phyloP scores from a whole-genome alignment of 2,329 filamentous ascomycete species.

The Colletotrichum sp. region DNA sequence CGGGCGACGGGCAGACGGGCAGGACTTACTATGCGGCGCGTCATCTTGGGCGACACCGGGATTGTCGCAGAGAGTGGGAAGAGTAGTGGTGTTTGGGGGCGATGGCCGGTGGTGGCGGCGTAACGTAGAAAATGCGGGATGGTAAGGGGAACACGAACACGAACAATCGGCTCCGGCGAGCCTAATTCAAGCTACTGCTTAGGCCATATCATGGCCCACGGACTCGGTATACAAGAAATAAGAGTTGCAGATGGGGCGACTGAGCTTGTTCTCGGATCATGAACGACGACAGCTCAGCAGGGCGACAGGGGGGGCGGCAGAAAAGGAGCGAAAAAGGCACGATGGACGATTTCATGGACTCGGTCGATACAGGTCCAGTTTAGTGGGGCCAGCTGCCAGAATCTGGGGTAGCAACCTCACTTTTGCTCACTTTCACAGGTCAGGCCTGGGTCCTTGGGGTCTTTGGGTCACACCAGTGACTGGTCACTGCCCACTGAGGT shows the following conservation, averaged over 20 bases:
- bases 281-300: not conserved
- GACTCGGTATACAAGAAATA: not conserved
- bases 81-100: not conserved
- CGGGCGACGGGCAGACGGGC: not conserved
- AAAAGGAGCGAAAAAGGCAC: conserved; percentile 11
- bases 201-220: conserved; percentile 20
- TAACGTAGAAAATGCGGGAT: not conserved
- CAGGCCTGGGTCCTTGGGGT: not conserved
- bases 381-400: conserved; percentile 7
- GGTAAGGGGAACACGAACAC: not conserved
- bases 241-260: not conserved
- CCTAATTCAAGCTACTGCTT: conserved; percentile 12
- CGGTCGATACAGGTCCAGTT: conserved; percentile 2
- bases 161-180: conserved; percentile 16
- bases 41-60: conserved; percentile 21
- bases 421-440: not conserved
- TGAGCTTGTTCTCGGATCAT: conserved; percentile 9
- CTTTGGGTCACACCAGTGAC: not conserved
- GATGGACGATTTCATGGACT: not conserved
- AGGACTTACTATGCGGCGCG: conserved; percentile 26
- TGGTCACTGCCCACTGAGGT: not conserved
- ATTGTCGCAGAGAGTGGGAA: not conserved
- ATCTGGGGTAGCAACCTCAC: conserved; percentile 18
- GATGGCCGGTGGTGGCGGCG: not conserved
- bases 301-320: not conserved